Base-by-base conservation (phyloP, 2,329 filamentous ascomycete species). In the Epichloe sylvatica region DNA sequence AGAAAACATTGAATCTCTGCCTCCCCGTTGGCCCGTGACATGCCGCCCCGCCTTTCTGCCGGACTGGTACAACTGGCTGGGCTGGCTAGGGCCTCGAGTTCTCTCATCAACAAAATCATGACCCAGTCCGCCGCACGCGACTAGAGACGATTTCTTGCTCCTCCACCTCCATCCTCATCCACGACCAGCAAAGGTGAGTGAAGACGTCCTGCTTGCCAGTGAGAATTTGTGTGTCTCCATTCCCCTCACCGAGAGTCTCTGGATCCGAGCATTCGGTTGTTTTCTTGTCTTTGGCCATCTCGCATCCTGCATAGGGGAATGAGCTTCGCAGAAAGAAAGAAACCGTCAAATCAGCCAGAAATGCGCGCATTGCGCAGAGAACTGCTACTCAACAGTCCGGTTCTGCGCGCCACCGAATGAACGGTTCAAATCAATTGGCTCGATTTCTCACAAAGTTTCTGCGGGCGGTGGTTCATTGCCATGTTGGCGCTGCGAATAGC, bases 71-170 rank as follows among this genome's bases (percentile, higher is more conserved):
- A 41, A 4, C 39, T 41, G 39, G 21, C 37, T 19, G 30, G 19
- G 30, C 23, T 7, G 15, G 40, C 5, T 23, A 47, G 49, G 36
- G 50, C 52, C 54, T 53, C 45, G 43, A 19, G 37, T 46, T 43
- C 21, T 44, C 48, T 30, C 39, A 52, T 56, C 50, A 54, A 59
- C 57, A 58, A 59, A 60, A 59, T 54, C 56, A 51, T 53, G 49
- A 49, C 45, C 44, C 52, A 54, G 49, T 57, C 57, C 57, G 46
- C 56, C 54, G 19, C 7, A 43, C 57, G 57, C 57, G 54, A 50
- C 53, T 51, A 40, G 47, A 46, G 38, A 37, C 49, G 46, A 39
- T 39, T 50, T 50, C 49, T 49, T 43, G 43, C 53, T 55, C 52
- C 47, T 54, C 49, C 55, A 54, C 49, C 52, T 51, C 49, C 49